phyloP scores from a whole-genome alignment of 305 asterid species.

The Solanum aculeatissimum region DNA sequence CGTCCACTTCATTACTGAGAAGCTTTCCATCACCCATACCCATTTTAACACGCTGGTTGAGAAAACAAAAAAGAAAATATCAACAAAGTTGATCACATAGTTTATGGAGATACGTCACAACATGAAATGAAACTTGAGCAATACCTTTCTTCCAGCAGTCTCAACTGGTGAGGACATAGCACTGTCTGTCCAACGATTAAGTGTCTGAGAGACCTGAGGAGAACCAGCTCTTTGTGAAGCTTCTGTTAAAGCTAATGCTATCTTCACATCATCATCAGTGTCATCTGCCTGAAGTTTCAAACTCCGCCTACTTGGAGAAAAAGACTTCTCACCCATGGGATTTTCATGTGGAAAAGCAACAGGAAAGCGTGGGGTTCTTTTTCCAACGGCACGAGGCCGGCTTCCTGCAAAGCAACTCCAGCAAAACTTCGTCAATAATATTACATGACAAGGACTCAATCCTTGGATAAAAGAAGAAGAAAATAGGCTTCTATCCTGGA shows the following conservation, averaged over 20 bases:
- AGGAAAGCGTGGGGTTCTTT: slow-evolving; percentile 88
- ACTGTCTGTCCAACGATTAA: slow-evolving; percentile 56
- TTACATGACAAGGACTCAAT: not conserved
- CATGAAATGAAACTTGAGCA: slow-evolving; percentile 5
- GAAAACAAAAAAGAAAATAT: slow-evolving; percentile 9
- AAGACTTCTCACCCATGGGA: slow-evolving; percentile 27
- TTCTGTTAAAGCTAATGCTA: slow-evolving; percentile 78
- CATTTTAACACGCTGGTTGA: slow-evolving; percentile 27
- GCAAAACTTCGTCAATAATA: slow-evolving; percentile 8
- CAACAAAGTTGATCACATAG: not conserved
- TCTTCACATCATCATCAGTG: slow-evolving; percentile 60
- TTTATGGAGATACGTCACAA: not conserved
- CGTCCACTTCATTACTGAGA: slow-evolving; percentile 51
- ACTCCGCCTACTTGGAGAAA: slow-evolving; percentile 49
- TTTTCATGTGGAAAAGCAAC: slow-evolving; percentile 49
- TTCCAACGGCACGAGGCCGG: slow-evolving; percentile 79
- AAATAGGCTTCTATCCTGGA: not conserved
- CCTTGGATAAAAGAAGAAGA: not conserved
- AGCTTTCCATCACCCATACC: slow-evolving; percentile 29
- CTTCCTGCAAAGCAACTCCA: slow-evolving; percentile 44
- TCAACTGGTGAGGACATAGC: slow-evolving; percentile 64
- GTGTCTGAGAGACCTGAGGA: slow-evolving; percentile 81
- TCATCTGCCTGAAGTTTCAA: slow-evolving; percentile 41
- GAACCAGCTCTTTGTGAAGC: slow-evolving; percentile 87
- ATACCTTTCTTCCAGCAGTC: slow-evolving; percentile 62